A percentile compares a stretch with the other conserved stretches of the same genome.
Conservation (phyloP, 805 yeast species). For the Suhomyces sp. region DNA sequence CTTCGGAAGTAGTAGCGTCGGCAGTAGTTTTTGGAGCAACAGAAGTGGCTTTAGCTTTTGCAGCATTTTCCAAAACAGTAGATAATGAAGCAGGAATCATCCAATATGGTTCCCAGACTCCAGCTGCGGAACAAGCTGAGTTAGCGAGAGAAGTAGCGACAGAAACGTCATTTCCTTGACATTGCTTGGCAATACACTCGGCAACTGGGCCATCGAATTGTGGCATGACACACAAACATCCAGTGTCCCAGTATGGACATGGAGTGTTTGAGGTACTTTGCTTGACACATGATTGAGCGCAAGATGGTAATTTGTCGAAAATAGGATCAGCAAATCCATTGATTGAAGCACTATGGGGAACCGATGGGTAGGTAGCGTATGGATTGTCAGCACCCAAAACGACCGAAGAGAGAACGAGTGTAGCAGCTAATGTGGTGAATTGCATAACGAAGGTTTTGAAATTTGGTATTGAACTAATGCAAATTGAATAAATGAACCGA, state of each 20-base stretch:
- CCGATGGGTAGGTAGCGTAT: conserved; percentile 45
- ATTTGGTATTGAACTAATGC: not conserved
- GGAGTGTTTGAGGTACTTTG: conserved; percentile 35
- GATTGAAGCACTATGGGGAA: conserved; percentile 44
- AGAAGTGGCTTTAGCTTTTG: conserved; percentile 16
- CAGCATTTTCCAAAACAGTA: conserved; percentile 25
- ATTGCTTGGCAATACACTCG: conserved; percentile 26
- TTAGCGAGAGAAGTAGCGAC: conserved; percentile 29
- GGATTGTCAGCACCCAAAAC: conserved; percentile 21
- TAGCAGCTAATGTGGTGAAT: not conserved
- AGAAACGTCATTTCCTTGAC: conserved; percentile 29
- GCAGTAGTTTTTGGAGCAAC: conserved; percentile 6
- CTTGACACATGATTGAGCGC: conserved; percentile 37
- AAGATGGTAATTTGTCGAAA: conserved; percentile 33
- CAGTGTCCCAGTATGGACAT: conserved; percentile 47
- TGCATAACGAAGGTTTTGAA: not conserved
- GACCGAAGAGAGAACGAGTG: conserved; percentile 4
- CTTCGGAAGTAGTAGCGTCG: conserved; percentile 2
- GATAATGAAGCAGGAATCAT: conserved; percentile 22
- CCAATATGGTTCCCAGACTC: conserved; percentile 36
- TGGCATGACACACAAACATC: conserved; percentile 44
- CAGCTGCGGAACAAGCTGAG: conserved; percentile 33
- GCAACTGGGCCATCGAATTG: conserved; percentile 32
- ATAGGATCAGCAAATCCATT: conserved; percentile 51
- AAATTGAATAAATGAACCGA: not conserved